A percentile compares a stretch with the other conserved stretches of the same genome.
Conservation (phyloP, 192 early-diverging fungal genomes). For the Spizellomyces sp. region DNA sequence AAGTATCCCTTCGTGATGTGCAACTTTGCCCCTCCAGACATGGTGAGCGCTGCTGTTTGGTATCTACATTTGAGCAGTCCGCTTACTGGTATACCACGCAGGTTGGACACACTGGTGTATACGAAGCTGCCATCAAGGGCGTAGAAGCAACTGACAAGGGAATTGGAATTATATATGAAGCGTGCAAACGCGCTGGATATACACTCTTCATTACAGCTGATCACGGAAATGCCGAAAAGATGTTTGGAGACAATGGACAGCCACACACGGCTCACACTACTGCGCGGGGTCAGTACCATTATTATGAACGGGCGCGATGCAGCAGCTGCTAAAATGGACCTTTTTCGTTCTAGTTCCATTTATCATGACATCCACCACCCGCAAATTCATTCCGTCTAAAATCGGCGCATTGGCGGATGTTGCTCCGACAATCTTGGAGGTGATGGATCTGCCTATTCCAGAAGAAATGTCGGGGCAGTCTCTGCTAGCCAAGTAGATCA, state of each 20-base stretch:
- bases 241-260: slow-evolving; percentile 78
- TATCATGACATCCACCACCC: slow-evolving; percentile 71
- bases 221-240: slow-evolving; percentile 99
- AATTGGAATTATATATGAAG: slow-evolving; percentile 91
- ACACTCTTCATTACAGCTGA: slow-evolving; percentile 94
- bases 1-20: slow-evolving; percentile 96
- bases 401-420: slow-evolving; percentile 89
- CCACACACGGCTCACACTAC: slow-evolving; percentile 99
- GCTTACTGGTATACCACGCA: not conserved
- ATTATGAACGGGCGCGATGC: not conserved
- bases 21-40: slow-evolving; percentile 96
- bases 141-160: slow-evolving; percentile 94
- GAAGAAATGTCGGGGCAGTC: slow-evolving; percentile 91
- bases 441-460: slow-evolving; percentile 92
- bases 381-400: slow-evolving; percentile 33
- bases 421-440: slow-evolving; percentile 90
- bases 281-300: slow-evolving; percentile 38
- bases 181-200: slow-evolving; percentile 87
- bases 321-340: not conserved
- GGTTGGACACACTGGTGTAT: slow-evolving; percentile 95
- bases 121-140: slow-evolving; percentile 86
- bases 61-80: too few species aligned
- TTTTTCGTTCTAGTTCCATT: slow-evolving; percentile 79
- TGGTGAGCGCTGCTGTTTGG: slow-evolving; percentile 35
- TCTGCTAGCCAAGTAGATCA: slow-evolving; percentile 20